Percentiles rank a stretch among this genome's conserved stretches.
Evolutionary conservation across 2,329 filamentous ascomycete species (phyloP).

Genomic region (Ceratocystis cubensis): DNA sequence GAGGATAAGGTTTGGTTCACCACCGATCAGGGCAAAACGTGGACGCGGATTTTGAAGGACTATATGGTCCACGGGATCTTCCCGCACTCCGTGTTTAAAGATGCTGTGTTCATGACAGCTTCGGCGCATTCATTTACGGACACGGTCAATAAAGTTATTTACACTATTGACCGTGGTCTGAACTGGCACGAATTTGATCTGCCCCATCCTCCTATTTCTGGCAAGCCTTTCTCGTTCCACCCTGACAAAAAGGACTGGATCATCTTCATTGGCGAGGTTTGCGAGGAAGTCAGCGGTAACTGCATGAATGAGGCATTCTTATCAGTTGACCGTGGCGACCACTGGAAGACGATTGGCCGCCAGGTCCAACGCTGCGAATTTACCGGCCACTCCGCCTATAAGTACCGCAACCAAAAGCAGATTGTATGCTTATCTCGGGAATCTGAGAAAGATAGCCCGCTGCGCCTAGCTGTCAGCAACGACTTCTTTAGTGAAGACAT

Average conservation of each 20-base stretch:
- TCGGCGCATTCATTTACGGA: conserved; percentile 33
- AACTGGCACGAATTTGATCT: conserved; percentile 63
- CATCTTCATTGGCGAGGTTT: conserved; percentile 74
- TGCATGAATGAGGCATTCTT: conserved; percentile 67
- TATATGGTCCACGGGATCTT: conserved; percentile 59
- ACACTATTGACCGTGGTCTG: conserved; percentile 67
- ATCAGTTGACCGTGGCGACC: conserved; percentile 65
- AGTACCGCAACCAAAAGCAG: conserved; percentile 40
- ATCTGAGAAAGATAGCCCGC: conserved; percentile 41
- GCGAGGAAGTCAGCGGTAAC: conserved; percentile 40
- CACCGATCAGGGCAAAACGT: conserved; percentile 77
- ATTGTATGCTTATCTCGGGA: conserved; percentile 47
- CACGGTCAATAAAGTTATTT: conserved; percentile 43
- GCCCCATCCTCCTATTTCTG: conserved; percentile 39
- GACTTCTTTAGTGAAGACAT: conserved; percentile 58
- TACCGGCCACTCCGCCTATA: conserved; percentile 51
- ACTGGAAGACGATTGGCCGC: conserved; percentile 62
- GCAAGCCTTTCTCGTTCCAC: conserved; percentile 59
- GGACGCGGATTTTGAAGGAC: conserved; percentile 57
- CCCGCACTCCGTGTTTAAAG: conserved; percentile 69
- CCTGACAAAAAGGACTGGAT: conserved; percentile 78
- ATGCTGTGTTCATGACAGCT: conserved; percentile 79
- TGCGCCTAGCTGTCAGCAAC: conserved; percentile 63
- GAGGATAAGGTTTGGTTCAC: conserved; percentile 58
- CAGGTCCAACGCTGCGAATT: conserved; percentile 79